Evolutionary conservation across 306 rosid species (phyloP), one percentile per base, ranked within the genome.

Genomic region (Amphicarpaea edgeworthii): DNA sequence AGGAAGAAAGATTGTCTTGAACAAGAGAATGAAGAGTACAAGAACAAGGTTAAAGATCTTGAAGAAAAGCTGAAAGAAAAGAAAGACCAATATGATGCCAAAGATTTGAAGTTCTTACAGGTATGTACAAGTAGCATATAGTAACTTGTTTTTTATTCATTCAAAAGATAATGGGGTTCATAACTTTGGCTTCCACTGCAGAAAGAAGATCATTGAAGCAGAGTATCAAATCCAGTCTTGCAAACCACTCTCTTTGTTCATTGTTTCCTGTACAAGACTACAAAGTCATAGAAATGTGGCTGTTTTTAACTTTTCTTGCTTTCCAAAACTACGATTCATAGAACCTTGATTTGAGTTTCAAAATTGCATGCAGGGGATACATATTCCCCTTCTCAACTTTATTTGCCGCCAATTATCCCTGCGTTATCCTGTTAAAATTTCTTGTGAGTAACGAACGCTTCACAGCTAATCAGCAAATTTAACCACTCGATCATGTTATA

Each of bases 21-120:
- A 70, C 83, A 77, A 70, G 85, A 88, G 82, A 84, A 82, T 57
- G 82, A 70, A 63, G 81, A 70, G 40, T 79, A 53, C 51, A 37
- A 51, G 67, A 77, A 72, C 65, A 82, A 80, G 78, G 72, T 76
- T 79, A 65, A 70, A 70, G 79, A 66, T 49, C 84, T 74, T 50
- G 83, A 85, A 75, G 75, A 85, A 63, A 76, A 79, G 65, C 76
- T 79, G 66, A 79, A 80, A 46, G 82, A 71, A 64, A 42, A 23
- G 75, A 77, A 64, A 42, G 70, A 77, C n/a, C 57, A 46, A 26
- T 70, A 54, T 12, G 54, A 77, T 21, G 53, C 78, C 53, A 53
- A 54, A 12, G 70, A 23, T 75, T 38, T 81, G 71, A 69, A 73
- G 72, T 28, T 78, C 54, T 72, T 54, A n/a, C 43, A 43, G 50